phyloP scores from a whole-genome alignment of 768 basidiomycete species.

The Leccinum ochraceum region DNA sequence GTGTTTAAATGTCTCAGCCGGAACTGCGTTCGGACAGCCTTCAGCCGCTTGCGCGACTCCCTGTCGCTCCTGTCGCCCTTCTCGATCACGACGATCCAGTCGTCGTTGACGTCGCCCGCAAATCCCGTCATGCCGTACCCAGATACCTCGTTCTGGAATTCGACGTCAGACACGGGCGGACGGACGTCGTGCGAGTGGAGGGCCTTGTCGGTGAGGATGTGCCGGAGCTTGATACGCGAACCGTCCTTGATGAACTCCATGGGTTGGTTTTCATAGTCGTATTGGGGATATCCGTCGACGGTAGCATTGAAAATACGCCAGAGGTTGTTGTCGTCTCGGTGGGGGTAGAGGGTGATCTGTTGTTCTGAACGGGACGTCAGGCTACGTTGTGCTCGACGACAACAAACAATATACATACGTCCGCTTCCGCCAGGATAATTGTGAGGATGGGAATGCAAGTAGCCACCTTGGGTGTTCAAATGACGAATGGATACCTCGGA shows the following conservation, averaged over 20 bases:
- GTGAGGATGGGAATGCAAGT: conserved; percentile 92
- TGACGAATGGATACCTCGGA: conserved; percentile 85
- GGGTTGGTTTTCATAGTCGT: conserved; percentile 52
- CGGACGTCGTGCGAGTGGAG: conserved; percentile 96
- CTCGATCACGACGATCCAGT: conserved; percentile 89
- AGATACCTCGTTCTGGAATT: conserved; percentile 99
- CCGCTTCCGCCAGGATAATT: conserved; percentile 88
- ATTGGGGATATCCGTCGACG: conserved; percentile 38
- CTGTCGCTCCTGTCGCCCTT: conserved; percentile 61
- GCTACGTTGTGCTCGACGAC: background rate
- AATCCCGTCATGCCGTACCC: conserved; percentile 89
- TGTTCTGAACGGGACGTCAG: conserved; percentile 62
- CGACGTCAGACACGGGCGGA: conserved; percentile 94
- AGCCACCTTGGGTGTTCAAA: conserved; percentile 97
- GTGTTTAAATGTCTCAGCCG: conserved; percentile 80
- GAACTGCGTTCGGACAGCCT: conserved; percentile 82
- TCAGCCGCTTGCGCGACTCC: conserved; percentile 67
- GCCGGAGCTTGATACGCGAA: conserved; percentile 77
- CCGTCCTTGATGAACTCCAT: conserved; percentile 65
- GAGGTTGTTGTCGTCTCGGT: conserved; percentile 94
- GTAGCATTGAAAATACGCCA: conserved; percentile 88
- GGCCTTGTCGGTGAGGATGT: conserved; percentile 77
- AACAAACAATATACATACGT: conserved; percentile 52
- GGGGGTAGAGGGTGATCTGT: conserved; percentile 98
- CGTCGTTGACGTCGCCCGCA: conserved; percentile 88